Evolutionary conservation across 768 basidiomycete species (phyloP), one percentile per base, ranked within the genome.

Genomic region (Kwoniella heveanensis): DNA sequence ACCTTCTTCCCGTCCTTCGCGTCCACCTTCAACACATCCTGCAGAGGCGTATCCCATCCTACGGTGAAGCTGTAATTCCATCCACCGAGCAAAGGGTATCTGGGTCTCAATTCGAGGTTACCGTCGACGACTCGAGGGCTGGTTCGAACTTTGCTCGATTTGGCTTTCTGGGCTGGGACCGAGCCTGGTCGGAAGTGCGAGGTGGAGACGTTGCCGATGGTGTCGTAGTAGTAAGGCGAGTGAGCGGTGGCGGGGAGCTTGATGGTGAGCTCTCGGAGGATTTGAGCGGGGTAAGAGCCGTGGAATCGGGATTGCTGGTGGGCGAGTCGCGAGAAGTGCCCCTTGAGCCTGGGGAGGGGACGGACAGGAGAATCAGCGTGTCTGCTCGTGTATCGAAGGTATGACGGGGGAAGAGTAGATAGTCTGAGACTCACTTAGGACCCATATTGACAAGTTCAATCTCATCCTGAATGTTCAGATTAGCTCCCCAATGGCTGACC

Each of bases 31-130:
- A 82, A 47, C n/a, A 67, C 78, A 30, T 80, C 79, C n/a, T 81
- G 85, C 51, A 92, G 84, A 27, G 88, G 89, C n/a, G 90, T 84
- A 71, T 97, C 93, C 85, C 90, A 99, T 1, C 96, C 96, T 2
- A 97, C 83, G 5, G 91, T 92, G 82, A 94, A 98, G 47, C 83
- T 87, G 80, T 95, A 98, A 76, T 96, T 98, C 96, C 96, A 99
- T 47, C 95, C 92, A 29, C 96, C 96, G 70, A 98, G 79, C 49
- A 99, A 74, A 30, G 96, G 96, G 80, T 93, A 99, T 49, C 96
- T 86, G 0, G 96, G 95, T 44, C 84, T 84, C 53, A 98, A 78
- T 72, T 97, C 93, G 25, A 99, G 83, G 24, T 88, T 66, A 57
- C 90, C 90, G 72, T 84, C 74, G 39, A 70, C 68, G 2, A 68